Evolutionary conservation across 2,329 filamentous ascomycete genomes (phyloP).

Genomic region (Laburnicola sp.): DNA sequence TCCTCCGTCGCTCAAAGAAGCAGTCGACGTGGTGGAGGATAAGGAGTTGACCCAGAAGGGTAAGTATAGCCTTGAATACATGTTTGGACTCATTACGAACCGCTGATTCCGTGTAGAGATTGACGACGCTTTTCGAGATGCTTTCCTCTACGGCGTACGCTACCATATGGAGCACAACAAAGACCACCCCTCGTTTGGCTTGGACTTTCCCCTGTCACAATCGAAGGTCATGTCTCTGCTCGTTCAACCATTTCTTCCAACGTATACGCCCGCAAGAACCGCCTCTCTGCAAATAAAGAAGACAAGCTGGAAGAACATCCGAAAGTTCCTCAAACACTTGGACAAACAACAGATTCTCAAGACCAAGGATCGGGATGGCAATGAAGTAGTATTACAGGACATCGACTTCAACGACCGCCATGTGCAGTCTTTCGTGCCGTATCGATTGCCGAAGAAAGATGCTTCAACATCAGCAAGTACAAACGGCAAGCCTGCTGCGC

Average conservation of each 20-base stretch:
- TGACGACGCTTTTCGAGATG: constrained; percentile 65
- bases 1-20: constrained; percentile 35
- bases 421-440: constrained; percentile 62
- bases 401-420: constrained; percentile 63
- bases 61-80: constrained; percentile 29
- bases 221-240: constrained; percentile 66
- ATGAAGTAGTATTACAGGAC: constrained; percentile 66
- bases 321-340: constrained; percentile 69
- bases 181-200: constrained; percentile 55
- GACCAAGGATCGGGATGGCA: constrained; percentile 65
- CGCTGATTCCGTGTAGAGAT: constrained; percentile 55
- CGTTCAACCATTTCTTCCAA: constrained; percentile 67
- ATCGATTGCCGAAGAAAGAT: constrained; percentile 63
- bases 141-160: constrained; percentile 65
- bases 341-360: constrained; percentile 67
- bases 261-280: constrained; percentile 58
- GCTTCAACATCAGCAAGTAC: constrained; percentile 31
- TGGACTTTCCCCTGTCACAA: constrained; percentile 65
- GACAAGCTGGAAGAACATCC: constrained; percentile 70
- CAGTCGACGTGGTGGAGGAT: constrained; percentile 47
- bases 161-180: constrained; percentile 62
- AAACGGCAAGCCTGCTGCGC: constrained; percentile 48
- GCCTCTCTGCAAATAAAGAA: constrained; percentile 69
- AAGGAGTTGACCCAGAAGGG: constrained; percentile 62
- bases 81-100: background rate